Conservation (phyloP, 2,329 filamentous ascomycete species). For the Paraconiothyrium sp. region DNA sequence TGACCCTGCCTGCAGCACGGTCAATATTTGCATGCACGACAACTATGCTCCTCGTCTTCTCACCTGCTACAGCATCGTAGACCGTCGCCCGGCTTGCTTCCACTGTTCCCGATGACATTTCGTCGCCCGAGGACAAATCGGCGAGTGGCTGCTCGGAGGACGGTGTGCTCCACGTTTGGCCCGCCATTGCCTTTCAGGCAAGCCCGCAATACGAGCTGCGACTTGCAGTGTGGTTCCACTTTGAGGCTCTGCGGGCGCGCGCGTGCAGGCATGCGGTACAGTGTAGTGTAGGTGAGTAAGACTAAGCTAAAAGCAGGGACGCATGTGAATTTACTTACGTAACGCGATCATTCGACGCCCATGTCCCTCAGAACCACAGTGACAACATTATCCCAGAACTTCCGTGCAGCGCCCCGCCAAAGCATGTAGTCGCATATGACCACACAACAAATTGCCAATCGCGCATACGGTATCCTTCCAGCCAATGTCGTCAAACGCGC, state of each 20-base stretch:
- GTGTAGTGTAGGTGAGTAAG: neutral
- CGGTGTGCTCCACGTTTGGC: constrained; percentile 7
- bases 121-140: constrained; percentile 25
- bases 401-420: constrained; percentile 17
- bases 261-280: no score
- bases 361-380: no score
- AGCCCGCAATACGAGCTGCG: neutral
- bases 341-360: constrained; percentile 5
- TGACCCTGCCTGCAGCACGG: constrained; percentile 54
- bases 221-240: neutral
- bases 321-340: constrained; percentile 17
- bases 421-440: constrained; percentile 52
- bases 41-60: neutral
- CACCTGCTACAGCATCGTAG: constrained; percentile 79
- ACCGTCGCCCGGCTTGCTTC: constrained; percentile 62
- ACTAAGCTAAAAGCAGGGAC: neutral
- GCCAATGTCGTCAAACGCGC: constrained; percentile 71
- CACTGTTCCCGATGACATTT: constrained; percentile 16
- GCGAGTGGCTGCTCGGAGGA: constrained; percentile 24
- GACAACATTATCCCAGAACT: no score
- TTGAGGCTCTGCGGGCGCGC: neutral
- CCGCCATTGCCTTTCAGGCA: constrained; percentile 16
- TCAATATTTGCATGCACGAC: constrained; percentile 4
- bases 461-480: constrained; percentile 71
- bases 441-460: constrained; percentile 73